Evolutionary conservation across 2,329 filamentous ascomycete species (phyloP).

Genomic region (Knufia fluminis): DNA sequence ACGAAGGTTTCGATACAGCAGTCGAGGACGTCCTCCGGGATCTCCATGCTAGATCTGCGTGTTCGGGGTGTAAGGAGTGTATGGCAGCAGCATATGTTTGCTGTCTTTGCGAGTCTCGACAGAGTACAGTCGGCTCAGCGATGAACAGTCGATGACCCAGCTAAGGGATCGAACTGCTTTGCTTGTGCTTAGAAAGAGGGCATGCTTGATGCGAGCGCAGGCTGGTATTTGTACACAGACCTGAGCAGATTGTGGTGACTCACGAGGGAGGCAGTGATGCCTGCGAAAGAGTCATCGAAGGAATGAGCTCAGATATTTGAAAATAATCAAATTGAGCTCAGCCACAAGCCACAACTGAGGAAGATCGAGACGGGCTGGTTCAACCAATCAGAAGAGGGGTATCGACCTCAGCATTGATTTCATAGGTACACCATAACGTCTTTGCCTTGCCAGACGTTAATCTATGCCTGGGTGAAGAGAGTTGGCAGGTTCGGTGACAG

Average conservation of each 20-base stretch:
- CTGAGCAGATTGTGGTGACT: neutral
- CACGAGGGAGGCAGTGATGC: neutral
- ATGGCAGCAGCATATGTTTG: neutral
- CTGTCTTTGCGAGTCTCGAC: neutral
- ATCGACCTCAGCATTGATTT: too few species aligned
- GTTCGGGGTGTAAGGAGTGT: neutral
- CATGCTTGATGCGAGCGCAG: neutral
- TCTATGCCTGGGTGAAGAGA: too few species aligned
- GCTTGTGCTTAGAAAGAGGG: neutral
- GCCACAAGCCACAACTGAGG: too few species aligned
- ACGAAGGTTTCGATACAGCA: neutral
- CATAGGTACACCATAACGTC: too few species aligned
- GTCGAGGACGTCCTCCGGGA: too few species aligned
- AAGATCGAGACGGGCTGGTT: too few species aligned
- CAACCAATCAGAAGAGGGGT: neutral
- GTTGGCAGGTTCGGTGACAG: too few species aligned
- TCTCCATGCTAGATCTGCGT: too few species aligned
- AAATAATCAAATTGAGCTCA: too few species aligned
- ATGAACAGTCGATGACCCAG: constrained; percentile 5
- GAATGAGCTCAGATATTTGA: neutral
- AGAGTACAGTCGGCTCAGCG: neutral
- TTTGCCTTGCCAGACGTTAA: too few species aligned
- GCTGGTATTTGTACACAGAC: neutral
- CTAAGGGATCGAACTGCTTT: constrained; percentile 8
- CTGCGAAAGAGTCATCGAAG: neutral